Evolutionary conservation across 179 eudicot genomes (phyloP).

Genomic region (Corrigiola litoralis): DNA sequence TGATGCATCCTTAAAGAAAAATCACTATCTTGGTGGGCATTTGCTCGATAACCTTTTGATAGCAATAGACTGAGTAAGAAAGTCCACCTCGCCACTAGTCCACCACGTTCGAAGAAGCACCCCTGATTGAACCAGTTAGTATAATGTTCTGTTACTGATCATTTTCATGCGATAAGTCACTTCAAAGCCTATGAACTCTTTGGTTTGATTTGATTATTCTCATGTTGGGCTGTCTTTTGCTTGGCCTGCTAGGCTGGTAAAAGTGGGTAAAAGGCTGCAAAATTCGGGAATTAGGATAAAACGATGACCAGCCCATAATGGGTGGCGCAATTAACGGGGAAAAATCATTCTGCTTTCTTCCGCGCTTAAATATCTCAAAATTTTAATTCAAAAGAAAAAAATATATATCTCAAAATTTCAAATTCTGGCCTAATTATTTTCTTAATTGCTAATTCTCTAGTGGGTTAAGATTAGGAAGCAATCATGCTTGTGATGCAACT

Average conservation of each 20-base stretch:
- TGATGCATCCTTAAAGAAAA: too few relatives aligned
- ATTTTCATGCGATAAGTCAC: slow-evolving; percentile 3
- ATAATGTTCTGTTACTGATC: slow-evolving; percentile 11
- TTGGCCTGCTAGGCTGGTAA: slow-evolving; percentile 14
- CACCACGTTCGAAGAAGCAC: too few relatives aligned
- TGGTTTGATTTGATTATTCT: slow-evolving; percentile 11
- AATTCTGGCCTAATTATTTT: too few relatives aligned
- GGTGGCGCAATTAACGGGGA: slow-evolving; percentile 23
- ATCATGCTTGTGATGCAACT: too few relatives aligned
- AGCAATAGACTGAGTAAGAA: too few relatives aligned
- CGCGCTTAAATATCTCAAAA: neutral
- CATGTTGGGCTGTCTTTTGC: slow-evolving; percentile 2
- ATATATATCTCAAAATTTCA: too few relatives aligned
- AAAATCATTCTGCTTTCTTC: neutral
- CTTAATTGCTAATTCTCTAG: too few relatives aligned
- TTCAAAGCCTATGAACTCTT: neutral
- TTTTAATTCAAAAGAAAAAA: neutral
- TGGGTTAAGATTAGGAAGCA: too few relatives aligned
- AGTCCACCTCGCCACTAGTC: neutral
- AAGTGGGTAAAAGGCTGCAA: slow-evolving; percentile 9
- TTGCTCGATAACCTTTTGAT: too few relatives aligned
- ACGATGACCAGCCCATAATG: slow-evolving; percentile 11
- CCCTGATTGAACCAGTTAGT: neutral
- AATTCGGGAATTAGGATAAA: slow-evolving; percentile 12
- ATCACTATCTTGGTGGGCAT: too few relatives aligned